Percentiles rank a stretch among this genome's conserved stretches.
phyloP scores from a whole-genome alignment of 2,329 filamentous ascomycete genomes.

The Cladosporium halotolerans region DNA sequence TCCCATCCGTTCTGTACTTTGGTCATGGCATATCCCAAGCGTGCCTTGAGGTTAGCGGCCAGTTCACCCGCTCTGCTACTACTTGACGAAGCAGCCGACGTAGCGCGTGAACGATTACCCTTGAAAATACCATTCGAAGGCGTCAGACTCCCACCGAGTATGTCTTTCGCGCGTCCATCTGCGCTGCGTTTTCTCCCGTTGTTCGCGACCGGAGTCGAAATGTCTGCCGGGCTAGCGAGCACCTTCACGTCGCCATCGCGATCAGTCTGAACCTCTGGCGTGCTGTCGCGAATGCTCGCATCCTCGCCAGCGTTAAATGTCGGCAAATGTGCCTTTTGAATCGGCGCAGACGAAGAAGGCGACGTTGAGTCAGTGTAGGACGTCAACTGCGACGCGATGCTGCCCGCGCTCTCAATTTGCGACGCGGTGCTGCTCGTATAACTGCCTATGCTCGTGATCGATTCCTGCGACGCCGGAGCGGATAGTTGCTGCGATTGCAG shows the following conservation, averaged over 20 bases:
- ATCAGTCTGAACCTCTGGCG: constrained; percentile 16
- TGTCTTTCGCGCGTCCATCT: constrained; percentile 65
- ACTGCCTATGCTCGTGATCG: constrained; percentile 23
- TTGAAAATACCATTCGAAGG: constrained; percentile 27
- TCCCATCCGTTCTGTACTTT: constrained; percentile 91
- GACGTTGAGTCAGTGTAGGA: constrained; percentile 27
- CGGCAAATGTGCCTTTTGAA: neutral
- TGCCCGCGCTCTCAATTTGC: constrained; percentile 19
- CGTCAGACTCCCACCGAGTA: constrained; percentile 32
- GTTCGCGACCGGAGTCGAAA: constrained; percentile 33
- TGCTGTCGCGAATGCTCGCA: constrained; percentile 7
- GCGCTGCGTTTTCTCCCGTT: constrained; percentile 67
- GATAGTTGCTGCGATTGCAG: constrained; percentile 19
- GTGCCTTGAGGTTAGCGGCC: constrained; percentile 73
- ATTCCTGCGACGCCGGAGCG: constrained; percentile 27
- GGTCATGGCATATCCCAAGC: constrained; percentile 86
- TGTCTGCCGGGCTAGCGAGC: constrained; percentile 4
- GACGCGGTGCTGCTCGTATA: constrained; percentile 18
- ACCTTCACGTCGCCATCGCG: constrained; percentile 10
- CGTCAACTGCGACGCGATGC: constrained; percentile 27
- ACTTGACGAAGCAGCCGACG: constrained; percentile 58
- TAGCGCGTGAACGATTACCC: constrained; percentile 61
- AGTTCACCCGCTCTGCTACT: constrained; percentile 74
- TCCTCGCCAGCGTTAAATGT: neutral
- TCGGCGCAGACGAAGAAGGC: constrained; percentile 17